A percentile compares a stretch with the other conserved stretches of the same genome.
Evolutionary conservation across 139 green algal species (phyloP).

Genomic region (Volvox reticuliferus): DNA sequence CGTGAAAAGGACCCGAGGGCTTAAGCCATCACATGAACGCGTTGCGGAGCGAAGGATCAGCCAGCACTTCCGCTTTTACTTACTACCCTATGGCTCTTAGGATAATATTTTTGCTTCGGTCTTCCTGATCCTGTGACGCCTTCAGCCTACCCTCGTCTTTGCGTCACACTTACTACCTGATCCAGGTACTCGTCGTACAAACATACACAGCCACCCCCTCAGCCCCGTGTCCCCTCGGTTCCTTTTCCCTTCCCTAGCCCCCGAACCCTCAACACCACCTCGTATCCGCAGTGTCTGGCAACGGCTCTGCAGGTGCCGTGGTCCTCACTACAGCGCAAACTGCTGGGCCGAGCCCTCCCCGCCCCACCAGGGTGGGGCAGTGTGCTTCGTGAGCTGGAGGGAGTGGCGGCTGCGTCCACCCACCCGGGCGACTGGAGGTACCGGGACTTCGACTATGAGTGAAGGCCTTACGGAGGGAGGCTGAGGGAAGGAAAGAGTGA

Average conservation of each 20-base stretch:
- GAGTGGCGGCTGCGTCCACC: conserved; percentile 50
- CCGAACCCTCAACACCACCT: not conserved
- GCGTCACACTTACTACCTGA: no score
- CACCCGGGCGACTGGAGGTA: conserved; percentile 71
- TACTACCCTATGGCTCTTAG: no score
- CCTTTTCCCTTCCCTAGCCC: not conserved
- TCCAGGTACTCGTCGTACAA: no score
- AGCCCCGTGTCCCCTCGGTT: not conserved
- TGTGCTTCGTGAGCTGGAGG: conserved; percentile 63
- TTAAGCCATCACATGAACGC: no score
- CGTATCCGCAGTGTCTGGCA: not conserved
- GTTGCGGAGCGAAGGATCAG: no score
- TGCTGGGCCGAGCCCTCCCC: conserved; percentile 53
- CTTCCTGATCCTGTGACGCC: no score
- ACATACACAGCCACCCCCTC: not conserved
- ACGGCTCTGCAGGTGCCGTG: conserved; percentile 15
- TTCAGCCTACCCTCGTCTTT: no score
- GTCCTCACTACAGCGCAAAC: conserved; percentile 24
- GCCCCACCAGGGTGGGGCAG: conserved; percentile 46
- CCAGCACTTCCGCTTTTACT: no score
- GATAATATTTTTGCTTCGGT: no score
- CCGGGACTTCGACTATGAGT: conserved; percentile 67
- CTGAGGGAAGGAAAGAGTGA: no score
- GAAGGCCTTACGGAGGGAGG: not conserved
- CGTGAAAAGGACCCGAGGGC: no score